Conservation (phyloP, 106 monocot genomes). For the Dendrobium officinale region DNA sequence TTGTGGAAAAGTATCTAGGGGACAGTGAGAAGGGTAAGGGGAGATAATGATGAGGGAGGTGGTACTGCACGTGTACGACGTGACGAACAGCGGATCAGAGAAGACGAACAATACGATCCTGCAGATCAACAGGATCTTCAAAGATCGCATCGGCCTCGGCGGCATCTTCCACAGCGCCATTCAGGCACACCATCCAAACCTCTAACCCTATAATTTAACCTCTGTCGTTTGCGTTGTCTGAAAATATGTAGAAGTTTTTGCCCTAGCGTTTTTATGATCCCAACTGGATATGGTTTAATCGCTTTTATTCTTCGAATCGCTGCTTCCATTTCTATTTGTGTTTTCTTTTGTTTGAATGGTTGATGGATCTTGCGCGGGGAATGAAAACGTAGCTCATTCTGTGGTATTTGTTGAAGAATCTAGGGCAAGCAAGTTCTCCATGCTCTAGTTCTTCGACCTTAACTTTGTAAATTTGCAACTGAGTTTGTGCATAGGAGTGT, state of each 20-base stretch:
- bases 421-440: background rate
- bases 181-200: slow-evolving; percentile 32
- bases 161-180: slow-evolving; percentile 96
- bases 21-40: background rate
- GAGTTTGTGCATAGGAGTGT: too few relatives aligned
- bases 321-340: background rate
- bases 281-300: background rate
- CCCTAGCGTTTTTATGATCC: background rate
- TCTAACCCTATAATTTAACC: background rate
- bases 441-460: too few relatives aligned
- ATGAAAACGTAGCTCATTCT: background rate
- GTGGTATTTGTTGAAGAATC: background rate
- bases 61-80: slow-evolving; percentile 85
- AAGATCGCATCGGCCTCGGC: slow-evolving; percentile 92
- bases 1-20: background rate
- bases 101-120: slow-evolving; percentile 96
- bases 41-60: slow-evolving; percentile 46
- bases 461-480: too few relatives aligned
- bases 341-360: background rate
- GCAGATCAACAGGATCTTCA: slow-evolving; percentile 93
- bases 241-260: background rate
- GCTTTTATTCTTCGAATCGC: background rate
- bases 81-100: slow-evolving; percentile 77
- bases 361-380: background rate
- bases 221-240: background rate